Base-by-base conservation (phyloP, 352 stramenopile species). In the Poterioochromonas sp. region DNA sequence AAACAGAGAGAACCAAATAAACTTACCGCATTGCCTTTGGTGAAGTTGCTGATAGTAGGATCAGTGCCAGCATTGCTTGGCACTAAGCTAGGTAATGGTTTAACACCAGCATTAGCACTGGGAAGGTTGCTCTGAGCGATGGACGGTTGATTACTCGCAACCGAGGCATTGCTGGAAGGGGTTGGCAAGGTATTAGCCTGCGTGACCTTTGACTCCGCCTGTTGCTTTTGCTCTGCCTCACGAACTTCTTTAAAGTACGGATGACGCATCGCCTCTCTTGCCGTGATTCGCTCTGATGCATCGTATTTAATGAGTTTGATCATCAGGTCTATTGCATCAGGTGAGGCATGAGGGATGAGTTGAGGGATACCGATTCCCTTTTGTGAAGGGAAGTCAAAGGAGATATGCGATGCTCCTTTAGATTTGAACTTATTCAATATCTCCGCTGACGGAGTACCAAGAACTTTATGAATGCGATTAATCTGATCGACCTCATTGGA, bases 401-500 rank as follows among this genome's bases (percentile, higher is more conserved):
- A 91, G 22, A 95, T 89, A 76, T 97, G 91, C 11, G 88, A 88
- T 0, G 91, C 92, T 43, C 90, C 92, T 73, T 95, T 90, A 29
- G 88, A 85, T 63, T 93, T 93, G 76, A 97, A 94, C 53, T 94
- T 91, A 65, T 90, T 83, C 32, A 97, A 84, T 0, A 96, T 83
- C 40, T 93, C 87, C 20, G 84, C 83, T 0, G 86, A 74, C 0
- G 93, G 93, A 32, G 92, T 97, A 37, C 92, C 93, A 8, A 97
- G 81, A 64, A 97, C 80, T 80, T 93, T 95, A 85, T 97, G 92
- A 74, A 97, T 94, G 54, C 91, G 84, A 64, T 95, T 90, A 78
- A 97, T 96, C 86, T 97, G 92, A 80, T 97, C 93, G 18, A 94
- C 84, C 79, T 97, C 93, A 73, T 97, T 95, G 0, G 89, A 90